These are phyloP conservation scores for Mycoemilia scoparia DNA, from an alignment of 192 early-diverging fungal genomes.

Conservation along the genomic window DNA sequence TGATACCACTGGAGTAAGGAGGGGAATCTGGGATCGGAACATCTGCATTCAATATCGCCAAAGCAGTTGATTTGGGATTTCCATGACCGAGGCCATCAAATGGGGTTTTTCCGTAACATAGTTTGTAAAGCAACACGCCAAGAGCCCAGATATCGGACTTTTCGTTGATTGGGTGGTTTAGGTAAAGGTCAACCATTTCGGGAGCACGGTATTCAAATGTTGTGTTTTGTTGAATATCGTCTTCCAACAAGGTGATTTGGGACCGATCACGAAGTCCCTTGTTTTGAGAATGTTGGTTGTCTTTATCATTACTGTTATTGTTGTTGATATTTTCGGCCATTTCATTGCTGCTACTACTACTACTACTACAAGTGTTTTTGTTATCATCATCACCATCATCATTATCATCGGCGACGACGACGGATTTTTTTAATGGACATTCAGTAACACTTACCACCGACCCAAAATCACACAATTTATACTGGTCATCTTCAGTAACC, in stretches of 20 bases:
- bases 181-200: conserved; percentile 87
- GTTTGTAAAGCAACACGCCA: conserved; percentile 86
- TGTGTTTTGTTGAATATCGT: conserved; percentile 76
- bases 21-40: conserved; percentile 65
- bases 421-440: too few species aligned
- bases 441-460: conserved; percentile 58
- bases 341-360: too few species aligned
- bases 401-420: too few species aligned
- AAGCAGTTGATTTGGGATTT: conserved; percentile 59
- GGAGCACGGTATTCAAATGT: conserved; percentile 92
- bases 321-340: too few species aligned
- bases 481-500: conserved; percentile 35
- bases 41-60: conserved; percentile 75
- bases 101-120: conserved; percentile 88
- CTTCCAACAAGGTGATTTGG: conserved; percentile 63
- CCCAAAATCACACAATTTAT: conserved; percentile 95
- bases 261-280: conserved; percentile 26
- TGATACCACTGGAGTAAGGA: conserved; percentile 36
- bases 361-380: too few species aligned
- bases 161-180: conserved; percentile 61
- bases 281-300: conserved; percentile 5
- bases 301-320: too few species aligned
- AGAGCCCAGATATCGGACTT: conserved; percentile 74
- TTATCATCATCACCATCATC: too few species aligned
- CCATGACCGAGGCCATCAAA: too few species aligned